A percentile compares a stretch with the other conserved stretches of the same genome.
Conservation (phyloP, 805 yeast genomes). For the Pichia cabralensis region DNA sequence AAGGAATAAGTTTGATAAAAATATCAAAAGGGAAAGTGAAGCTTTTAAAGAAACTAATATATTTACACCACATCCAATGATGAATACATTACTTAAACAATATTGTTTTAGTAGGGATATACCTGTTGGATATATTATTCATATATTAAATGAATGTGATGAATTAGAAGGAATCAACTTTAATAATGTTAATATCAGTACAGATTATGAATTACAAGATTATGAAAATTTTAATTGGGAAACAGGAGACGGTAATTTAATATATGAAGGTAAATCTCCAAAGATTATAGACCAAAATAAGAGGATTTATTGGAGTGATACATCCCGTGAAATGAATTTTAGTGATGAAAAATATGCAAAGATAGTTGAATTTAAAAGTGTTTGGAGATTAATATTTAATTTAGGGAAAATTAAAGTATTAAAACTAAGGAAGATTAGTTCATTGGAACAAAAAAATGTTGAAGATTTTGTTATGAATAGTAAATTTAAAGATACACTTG, state of each 20-base stretch:
- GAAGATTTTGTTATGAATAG: constrained; percentile 10
- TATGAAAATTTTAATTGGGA: constrained; percentile 29
- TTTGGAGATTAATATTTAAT: constrained; percentile 20
- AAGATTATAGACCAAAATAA: constrained; percentile 7
- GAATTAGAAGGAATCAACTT: constrained; percentile 47
- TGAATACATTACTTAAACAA: constrained; percentile 49
- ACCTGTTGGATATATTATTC: constrained; percentile 70
- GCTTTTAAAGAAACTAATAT: not conserved
- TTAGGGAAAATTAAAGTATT: constrained; percentile 14
- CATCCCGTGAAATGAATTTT: constrained; percentile 26
- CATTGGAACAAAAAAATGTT: constrained; percentile 25
- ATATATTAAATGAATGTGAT: constrained; percentile 57
- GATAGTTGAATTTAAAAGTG: constrained; percentile 35
- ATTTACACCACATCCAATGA: constrained; percentile 42
- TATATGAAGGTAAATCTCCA: constrained; percentile 7
- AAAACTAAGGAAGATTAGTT: constrained; percentile 25
- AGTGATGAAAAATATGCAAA: constrained; percentile 9
- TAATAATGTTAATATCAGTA: constrained; percentile 51
- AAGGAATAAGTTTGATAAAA: not conserved
- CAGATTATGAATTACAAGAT: constrained; percentile 49
- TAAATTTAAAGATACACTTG: constrained; percentile 12
- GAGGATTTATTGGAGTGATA: constrained; percentile 23
- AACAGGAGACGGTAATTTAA: constrained; percentile 15
- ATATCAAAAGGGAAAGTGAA: not conserved
- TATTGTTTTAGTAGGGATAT: constrained; percentile 64